phyloP scores from a whole-genome alignment of 108 stramenopile genomes.

The Nitzschia sp. region DNA sequence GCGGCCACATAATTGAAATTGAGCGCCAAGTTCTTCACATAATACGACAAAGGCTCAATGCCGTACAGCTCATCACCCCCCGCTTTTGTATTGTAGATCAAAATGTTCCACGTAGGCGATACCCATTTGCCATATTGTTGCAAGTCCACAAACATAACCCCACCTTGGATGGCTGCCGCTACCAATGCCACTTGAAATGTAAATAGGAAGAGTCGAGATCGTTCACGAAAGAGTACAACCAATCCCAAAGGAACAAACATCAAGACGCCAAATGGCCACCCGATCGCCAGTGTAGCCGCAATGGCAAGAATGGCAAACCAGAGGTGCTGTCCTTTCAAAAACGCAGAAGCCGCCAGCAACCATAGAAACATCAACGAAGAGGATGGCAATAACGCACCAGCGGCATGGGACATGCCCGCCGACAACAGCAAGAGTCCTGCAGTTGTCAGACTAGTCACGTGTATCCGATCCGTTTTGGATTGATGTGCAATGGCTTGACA shows the following conservation, averaged over 20 bases:
- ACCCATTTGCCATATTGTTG: conserved; percentile 58
- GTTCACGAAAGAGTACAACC: conserved; percentile 54
- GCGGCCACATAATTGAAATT: conserved; percentile 81
- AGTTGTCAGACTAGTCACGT: conserved; percentile 24
- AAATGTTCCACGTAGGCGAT: conserved; percentile 78
- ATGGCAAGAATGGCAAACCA: conserved; percentile 69
- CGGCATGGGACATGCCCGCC: conserved; percentile 83
- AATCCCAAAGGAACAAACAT: conserved; percentile 90
- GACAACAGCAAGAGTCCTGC: conserved; percentile 58
- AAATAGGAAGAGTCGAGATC: neutral
- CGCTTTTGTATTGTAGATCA: conserved; percentile 75
- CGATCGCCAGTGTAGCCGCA: conserved; percentile 77
- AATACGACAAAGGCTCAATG: conserved; percentile 90
- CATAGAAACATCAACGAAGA: conserved; percentile 66
- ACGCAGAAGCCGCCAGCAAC: conserved; percentile 44
- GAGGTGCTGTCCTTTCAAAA: conserved; percentile 44
- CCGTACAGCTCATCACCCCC: conserved; percentile 97
- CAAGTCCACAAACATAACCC: conserved; percentile 68
- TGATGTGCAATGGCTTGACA: conserved; percentile 26
- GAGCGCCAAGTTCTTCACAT: conserved; percentile 92
- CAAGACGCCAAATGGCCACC: conserved; percentile 98
- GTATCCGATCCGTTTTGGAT: neutral
- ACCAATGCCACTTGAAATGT: conserved; percentile 20
- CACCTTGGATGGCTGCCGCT: conserved; percentile 45
- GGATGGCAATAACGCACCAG: conserved; percentile 86